Evolutionary conservation across 257 asterid genomes (phyloP).

Genomic region (Solanum gandarillasii): DNA sequence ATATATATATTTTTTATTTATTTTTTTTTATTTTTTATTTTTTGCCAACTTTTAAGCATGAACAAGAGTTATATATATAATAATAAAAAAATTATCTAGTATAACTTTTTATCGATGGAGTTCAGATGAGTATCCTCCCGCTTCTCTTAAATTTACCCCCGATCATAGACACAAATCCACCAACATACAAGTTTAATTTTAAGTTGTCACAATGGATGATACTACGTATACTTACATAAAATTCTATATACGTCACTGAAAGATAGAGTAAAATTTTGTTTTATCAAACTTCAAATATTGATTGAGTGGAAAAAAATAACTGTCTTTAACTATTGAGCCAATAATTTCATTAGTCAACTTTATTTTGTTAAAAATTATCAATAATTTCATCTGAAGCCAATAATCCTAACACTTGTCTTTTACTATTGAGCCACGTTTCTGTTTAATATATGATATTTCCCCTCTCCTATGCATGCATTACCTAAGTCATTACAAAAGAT

Average conservation of each 20-base stretch:
- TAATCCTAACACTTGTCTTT: background rate
- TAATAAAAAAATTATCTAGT: no score
- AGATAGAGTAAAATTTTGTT: background rate
- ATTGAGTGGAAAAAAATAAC: background rate
- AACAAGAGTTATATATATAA: background rate
- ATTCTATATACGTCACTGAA: background rate
- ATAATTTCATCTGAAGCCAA: background rate
- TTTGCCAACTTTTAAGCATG: background rate
- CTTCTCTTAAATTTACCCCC: accelerated
- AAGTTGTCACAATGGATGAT: accelerated
- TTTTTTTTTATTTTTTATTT: no score
- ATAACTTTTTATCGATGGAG: background rate
- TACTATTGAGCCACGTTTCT: background rate
- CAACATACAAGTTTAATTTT: background rate
- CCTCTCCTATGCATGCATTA: background rate
- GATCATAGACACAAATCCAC: background rate
- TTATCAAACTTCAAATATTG: background rate
- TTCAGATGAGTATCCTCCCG: background rate
- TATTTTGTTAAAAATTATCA: background rate
- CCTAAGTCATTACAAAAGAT: no score
- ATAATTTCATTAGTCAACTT: background rate
- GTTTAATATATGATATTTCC: background rate
- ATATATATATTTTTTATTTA: no score
- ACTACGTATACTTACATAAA: background rate
- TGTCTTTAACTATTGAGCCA: no score